A percentile compares a stretch with the other conserved stretches of the same genome.
Evolutionary conservation across 768 basidiomycete species (phyloP).

Genomic region (Sistotremastrum niveocremeum): DNA sequence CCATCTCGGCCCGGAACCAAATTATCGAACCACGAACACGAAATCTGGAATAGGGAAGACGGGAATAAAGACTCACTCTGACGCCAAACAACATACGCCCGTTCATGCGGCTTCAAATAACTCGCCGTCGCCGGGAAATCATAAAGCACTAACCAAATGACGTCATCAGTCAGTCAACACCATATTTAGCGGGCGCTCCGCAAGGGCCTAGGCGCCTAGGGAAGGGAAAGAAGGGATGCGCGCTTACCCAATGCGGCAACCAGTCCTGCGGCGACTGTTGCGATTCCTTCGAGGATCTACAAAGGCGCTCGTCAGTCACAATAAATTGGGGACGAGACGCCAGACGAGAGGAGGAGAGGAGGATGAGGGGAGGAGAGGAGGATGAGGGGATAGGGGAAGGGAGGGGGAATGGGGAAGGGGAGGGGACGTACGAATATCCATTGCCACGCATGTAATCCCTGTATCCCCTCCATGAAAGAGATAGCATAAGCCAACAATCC

Average conservation of each 20-base stretch:
- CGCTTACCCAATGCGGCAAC: slow-evolving; percentile 36
- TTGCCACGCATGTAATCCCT: slow-evolving; percentile 41
- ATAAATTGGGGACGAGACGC: no score
- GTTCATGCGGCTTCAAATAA: slow-evolving; percentile 50
- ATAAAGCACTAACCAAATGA: slow-evolving; percentile 31
- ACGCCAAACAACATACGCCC: slow-evolving; percentile 36
- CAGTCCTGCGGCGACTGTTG: slow-evolving; percentile 42
- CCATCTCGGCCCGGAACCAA: no score
- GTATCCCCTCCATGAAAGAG: slow-evolving; percentile 34
- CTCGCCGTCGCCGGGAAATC: slow-evolving; percentile 47
- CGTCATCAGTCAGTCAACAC: no score
- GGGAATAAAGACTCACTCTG: slow-evolving; percentile 30
- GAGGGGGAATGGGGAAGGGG: no score
- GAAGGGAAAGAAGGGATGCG: background rate
- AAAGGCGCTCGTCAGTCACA: background rate
- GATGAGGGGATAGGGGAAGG: no score
- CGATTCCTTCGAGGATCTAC: slow-evolving; percentile 51
- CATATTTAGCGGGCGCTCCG: no score
- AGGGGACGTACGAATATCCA: slow-evolving; percentile 43
- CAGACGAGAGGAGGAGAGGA: no score
- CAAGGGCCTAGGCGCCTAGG: no score
- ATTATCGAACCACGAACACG: no score
- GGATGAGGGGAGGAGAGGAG: no score
- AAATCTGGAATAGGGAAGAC: no score
- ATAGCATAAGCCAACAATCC: slow-evolving; percentile 45